Conservation (phyloP, 1,139 yeast genomes). For the Hemisphaericaspora lyxosophila region DNA sequence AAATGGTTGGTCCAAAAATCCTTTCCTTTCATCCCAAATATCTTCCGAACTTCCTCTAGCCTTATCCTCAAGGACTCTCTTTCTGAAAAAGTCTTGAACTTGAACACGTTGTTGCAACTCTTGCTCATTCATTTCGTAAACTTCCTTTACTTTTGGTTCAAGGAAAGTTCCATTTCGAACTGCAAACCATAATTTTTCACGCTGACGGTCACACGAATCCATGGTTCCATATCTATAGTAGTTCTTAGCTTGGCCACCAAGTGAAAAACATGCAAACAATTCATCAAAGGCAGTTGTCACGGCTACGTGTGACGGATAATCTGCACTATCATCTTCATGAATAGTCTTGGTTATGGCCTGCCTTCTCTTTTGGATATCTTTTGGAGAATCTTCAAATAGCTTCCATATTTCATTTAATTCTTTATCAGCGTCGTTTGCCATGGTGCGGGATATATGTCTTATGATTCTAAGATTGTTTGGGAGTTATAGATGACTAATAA, state of each 20-base stretch:
- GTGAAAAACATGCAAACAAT: constrained; percentile 76
- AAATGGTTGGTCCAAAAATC: constrained; percentile 28
- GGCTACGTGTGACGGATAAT: constrained; percentile 40
- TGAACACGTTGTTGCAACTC: constrained; percentile 51
- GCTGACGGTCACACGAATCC: constrained; percentile 66
- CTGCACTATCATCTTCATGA: constrained; percentile 26
- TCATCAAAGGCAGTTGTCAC: constrained; percentile 81
- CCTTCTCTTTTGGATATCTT: constrained; percentile 34
- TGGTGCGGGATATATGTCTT: no score
- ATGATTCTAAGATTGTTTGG: no score
- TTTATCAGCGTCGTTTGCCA: constrained; percentile 18
- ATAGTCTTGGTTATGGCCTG: constrained; percentile 28
- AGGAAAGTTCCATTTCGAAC: constrained; percentile 49
- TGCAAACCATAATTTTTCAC: constrained; percentile 81
- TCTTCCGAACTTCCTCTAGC: constrained; percentile 76
- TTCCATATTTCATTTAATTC: constrained; percentile 37
- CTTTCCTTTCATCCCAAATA: constrained; percentile 64
- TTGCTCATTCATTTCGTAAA: constrained; percentile 43
- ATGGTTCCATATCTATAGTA: constrained; percentile 81
- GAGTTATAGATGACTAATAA: not conserved
- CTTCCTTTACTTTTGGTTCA: constrained; percentile 18
- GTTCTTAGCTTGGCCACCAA: constrained; percentile 84
- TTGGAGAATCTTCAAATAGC: constrained; percentile 35
- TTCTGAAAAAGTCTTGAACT: constrained; percentile 71
- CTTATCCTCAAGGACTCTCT: constrained; percentile 58